phyloP scores from a whole-genome alignment of 2,329 filamentous ascomycete genomes.

The Epichloe scottii region DNA sequence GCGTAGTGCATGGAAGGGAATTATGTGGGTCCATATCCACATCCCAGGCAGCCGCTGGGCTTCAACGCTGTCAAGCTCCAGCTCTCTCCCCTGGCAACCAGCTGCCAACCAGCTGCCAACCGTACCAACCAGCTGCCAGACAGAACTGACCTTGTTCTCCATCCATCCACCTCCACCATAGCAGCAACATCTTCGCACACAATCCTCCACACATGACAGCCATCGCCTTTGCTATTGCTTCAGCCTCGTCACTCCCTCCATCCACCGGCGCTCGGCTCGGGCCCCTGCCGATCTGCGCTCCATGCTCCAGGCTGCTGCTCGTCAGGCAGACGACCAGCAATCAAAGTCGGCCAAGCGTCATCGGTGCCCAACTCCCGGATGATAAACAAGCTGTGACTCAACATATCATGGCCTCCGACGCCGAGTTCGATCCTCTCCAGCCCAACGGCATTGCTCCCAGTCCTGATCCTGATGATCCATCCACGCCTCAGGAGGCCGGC shows the following conservation, averaged over 20 bases:
- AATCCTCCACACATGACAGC: too few species aligned
- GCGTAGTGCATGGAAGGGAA: too few species aligned
- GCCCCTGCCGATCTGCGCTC: not conserved
- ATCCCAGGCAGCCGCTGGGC: too few species aligned
- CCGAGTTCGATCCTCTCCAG: constrained; percentile 20
- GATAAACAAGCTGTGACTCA: not conserved
- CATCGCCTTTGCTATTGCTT: not conserved
- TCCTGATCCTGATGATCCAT: constrained; percentile 16
- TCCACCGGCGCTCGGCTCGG: not conserved
- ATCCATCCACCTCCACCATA: too few species aligned
- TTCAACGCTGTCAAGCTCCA: too few species aligned
- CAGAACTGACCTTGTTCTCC: too few species aligned
- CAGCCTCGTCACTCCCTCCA: not conserved
- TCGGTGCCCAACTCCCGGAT: not conserved
- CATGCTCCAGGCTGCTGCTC: not conserved
- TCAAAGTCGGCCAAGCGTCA: not conserved
- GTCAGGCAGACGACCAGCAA: not conserved
- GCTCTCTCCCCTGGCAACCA: too few species aligned
- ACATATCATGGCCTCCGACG: constrained; percentile 22
- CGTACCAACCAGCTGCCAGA: too few species aligned
- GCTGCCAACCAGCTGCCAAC: too few species aligned
- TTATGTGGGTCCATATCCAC: too few species aligned
- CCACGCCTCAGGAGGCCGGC: constrained; percentile 19
- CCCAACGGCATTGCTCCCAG: constrained; percentile 23
- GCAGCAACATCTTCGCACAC: too few species aligned